Conservation (phyloP, 2,329 filamentous ascomycete genomes). For the Aspergillus ochraceus region DNA sequence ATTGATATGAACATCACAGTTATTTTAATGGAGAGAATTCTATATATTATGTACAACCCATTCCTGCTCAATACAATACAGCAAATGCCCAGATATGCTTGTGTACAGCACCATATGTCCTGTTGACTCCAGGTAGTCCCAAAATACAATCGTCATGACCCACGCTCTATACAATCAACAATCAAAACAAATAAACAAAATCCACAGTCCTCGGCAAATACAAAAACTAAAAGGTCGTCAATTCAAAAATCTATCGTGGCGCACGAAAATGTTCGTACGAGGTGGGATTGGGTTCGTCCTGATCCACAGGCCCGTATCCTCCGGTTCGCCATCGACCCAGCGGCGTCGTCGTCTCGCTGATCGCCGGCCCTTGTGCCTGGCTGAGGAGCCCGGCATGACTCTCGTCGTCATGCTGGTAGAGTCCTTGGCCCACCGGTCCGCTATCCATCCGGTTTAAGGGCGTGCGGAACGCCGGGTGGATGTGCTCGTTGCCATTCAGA, state of each 20-base stretch:
- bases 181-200: background rate
- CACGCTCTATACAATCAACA: background rate
- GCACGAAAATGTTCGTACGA: slow-evolving; percentile 38
- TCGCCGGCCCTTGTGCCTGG: slow-evolving; percentile 35
- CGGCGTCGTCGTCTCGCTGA: slow-evolving; percentile 19
- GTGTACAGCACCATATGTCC: slow-evolving; percentile 1
- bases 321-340: slow-evolving; percentile 37
- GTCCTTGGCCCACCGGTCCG: slow-evolving; percentile 17
- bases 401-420: slow-evolving; percentile 41
- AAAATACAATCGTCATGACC: background rate
- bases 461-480: slow-evolving; percentile 40
- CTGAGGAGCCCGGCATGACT: slow-evolving; percentile 40
- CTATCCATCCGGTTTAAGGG: slow-evolving; percentile 29
- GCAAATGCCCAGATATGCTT: slow-evolving; percentile 3
- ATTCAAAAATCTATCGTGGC: slow-evolving; percentile 15
- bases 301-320: slow-evolving; percentile 39
- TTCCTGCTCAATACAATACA: background rate
- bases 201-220: slow-evolving; percentile 1
- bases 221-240: slow-evolving; percentile 1
- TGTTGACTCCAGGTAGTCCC: background rate
- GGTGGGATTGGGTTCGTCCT: slow-evolving; percentile 33
- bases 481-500: slow-evolving; percentile 20
- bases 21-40: background rate
- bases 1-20: background rate
- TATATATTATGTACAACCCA: slow-evolving; percentile 2